Evolutionary conservation across 768 basidiomycete genomes (phyloP), one percentile per base, ranked within the genome.

Genomic region (Amanita brunnescens): DNA sequence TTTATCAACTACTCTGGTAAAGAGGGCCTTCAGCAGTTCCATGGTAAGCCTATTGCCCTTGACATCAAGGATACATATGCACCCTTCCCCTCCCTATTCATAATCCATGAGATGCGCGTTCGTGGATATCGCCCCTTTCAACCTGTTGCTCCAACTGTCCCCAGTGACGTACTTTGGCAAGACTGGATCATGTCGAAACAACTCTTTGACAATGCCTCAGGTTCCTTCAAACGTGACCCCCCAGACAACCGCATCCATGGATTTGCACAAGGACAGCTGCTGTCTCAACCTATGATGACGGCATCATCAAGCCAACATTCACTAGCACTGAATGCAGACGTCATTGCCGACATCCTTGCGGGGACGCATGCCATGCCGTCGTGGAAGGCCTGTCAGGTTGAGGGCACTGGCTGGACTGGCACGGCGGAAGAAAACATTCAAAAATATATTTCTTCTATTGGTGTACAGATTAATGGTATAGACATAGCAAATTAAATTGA

Each of bases 41-140:
- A 70, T 41, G 63, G 65, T n/a, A 69, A 67, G 57, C 66, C 62
- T 20, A 55, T 67, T 23, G 65, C 60, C 42, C 60, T 71, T 39
- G 64, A 70, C 34, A 59, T 61, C 44, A 52, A 51, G 9, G 58
- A 70, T 47, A 47, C 5, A 3, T 24, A 64, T 51, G 65, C 56
- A 8, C 67, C 67, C 0, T 67, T 68, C 55, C 62, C 66, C 34
- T 54, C 62, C 41, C 49, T 66, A 16, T 66, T 69, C 55, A 61
- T 67, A 35, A 56, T 65, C 47, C 68, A 69, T 40, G 67, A 71
- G 55, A 65, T 66, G 63, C 65, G 68, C 9, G 65, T 66, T 47
- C 65, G 63, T 34, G 67, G 58, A 16, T 59, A 52, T 39, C 32
- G 63, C 48, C 67, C 64, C 37, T 70, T 69, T 48, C 18, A 49